Evolutionary conservation across 2,329 filamentous ascomycete genomes (phyloP).

Genomic region (Canariomyces notabilis): DNA sequence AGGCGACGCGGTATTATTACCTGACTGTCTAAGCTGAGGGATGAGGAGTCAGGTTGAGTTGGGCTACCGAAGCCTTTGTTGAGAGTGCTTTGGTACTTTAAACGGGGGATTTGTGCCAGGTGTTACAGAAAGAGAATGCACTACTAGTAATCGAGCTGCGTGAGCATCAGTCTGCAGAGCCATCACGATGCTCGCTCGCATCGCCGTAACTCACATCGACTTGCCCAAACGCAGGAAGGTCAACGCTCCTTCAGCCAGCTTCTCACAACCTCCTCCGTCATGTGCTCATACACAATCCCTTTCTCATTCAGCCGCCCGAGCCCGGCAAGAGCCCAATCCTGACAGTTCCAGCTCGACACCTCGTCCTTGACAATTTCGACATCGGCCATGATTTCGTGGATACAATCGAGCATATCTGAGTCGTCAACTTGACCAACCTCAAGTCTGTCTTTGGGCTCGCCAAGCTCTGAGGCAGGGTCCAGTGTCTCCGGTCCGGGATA

Average conservation of each 20-base stretch:
- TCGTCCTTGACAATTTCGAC: neutral
- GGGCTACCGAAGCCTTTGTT: too few species aligned
- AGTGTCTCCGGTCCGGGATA: slow-evolving; percentile 5
- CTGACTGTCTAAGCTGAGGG: slow-evolving; percentile 25
- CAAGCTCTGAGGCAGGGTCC: neutral
- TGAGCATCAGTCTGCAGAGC: too few species aligned
- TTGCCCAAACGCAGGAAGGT: too few species aligned
- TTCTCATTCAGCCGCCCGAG: neutral
- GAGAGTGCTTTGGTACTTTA: too few species aligned
- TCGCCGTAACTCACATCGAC: too few species aligned
- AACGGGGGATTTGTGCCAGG: too few species aligned
- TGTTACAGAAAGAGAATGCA: too few species aligned
- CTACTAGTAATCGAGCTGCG: too few species aligned
- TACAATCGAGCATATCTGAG: neutral
- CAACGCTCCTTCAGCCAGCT: neutral
- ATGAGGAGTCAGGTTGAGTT: too few species aligned
- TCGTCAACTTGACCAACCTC: neutral
- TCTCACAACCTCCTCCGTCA: neutral
- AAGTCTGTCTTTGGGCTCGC: neutral
- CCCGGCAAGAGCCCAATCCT: neutral
- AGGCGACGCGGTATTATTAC: slow-evolving; percentile 40
- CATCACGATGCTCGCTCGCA: too few species aligned
- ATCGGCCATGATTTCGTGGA: neutral
- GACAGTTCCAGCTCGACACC: neutral
- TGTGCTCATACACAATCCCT: neutral